These are phyloP conservation scores for Microascus cirrosus DNA, from an alignment of 2,329 filamentous ascomycete genomes.

Conservation along the genomic window DNA sequence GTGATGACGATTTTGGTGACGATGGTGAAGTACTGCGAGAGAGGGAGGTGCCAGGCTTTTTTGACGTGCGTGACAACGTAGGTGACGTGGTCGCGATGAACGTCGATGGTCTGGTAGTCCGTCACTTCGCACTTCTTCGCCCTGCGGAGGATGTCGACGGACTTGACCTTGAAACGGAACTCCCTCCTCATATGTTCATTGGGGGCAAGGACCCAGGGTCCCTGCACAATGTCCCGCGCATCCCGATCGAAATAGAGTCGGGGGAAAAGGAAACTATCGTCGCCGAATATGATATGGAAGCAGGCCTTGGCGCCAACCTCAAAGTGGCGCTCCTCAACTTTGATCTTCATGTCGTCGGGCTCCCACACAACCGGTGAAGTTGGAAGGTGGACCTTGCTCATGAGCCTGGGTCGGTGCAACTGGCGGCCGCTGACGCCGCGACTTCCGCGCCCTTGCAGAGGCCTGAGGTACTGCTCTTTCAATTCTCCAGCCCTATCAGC, in stretches of 20 bases:
- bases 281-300: conserved; percentile 93
- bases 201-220: conserved; percentile 68
- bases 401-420: conserved; percentile 12
- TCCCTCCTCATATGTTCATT: conserved; percentile 62
- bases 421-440: conserved; percentile 19
- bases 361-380: conserved; percentile 72
- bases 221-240: conserved; percentile 71
- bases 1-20: conserved; percentile 91
- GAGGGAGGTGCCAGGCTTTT: conserved; percentile 75
- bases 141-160: conserved; percentile 53
- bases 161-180: conserved; percentile 69
- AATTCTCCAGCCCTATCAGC: conserved; percentile 35
- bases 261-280: conserved; percentile 90
- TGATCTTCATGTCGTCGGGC: conserved; percentile 67
- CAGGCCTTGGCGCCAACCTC: conserved; percentile 88
- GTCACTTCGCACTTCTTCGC: conserved; percentile 51
- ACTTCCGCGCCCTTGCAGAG: conserved; percentile 9
- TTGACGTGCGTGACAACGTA: conserved; percentile 54
- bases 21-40: conserved; percentile 66
- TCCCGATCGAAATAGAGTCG: conserved; percentile 76
- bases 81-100: conserved; percentile 63
- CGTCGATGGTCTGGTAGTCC: conserved; percentile 80
- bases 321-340: conserved; percentile 70
- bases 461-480: conserved; percentile 5
- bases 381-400: conserved; percentile 66